Evolutionary conservation across 2,329 filamentous ascomycete genomes (phyloP), one percentile per base, ranked within the genome.

Genomic region (Trichoderma gracile): DNA sequence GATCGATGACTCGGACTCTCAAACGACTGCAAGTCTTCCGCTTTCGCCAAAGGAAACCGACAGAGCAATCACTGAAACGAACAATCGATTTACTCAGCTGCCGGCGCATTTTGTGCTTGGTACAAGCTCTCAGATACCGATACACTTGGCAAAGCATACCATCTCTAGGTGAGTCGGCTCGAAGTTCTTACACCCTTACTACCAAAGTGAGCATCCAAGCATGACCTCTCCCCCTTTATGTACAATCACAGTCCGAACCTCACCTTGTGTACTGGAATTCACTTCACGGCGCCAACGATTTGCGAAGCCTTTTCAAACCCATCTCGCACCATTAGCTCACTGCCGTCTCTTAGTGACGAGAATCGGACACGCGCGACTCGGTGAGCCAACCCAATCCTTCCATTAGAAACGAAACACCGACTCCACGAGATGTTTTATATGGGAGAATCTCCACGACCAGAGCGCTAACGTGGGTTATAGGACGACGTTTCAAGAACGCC

Each of bases 1-100:
- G 49, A 74, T 77, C 14, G 66, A 78, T 60, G 78, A 81, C 53
- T 73, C 73, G 21, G 80, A 78, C 66, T 67, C 71, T 45, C 69
- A 67, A 19, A 66, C 63, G 49, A 42, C 70, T 27, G 58, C 68
- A 7, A 68, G 68, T 33, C 66, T 70, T 2, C 60, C 67, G 30
- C 65, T 69, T 46, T 71, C 73, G 27, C 65, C 68, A 23, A 71
- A 67, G 63, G 70, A 75, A 55, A 68, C 68, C n/a, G 68, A 66
- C 43, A 67, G 65, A n/a, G 27, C 56, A 9, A 19, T 68, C n/a
- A 64, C 65, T 10, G 23, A 74, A 27, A 72, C 73, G 63, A 71
- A 70, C 49, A 53, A 4, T 21, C 27, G 10, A n/a, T 33, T 54
- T 33, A 64, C 21, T 17, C 38, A 63, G 21, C 68, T 69, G 21